Evolutionary conservation across 208 protist genomes (phyloP).

Genomic region (Trypanosoma conorhini): DNA sequence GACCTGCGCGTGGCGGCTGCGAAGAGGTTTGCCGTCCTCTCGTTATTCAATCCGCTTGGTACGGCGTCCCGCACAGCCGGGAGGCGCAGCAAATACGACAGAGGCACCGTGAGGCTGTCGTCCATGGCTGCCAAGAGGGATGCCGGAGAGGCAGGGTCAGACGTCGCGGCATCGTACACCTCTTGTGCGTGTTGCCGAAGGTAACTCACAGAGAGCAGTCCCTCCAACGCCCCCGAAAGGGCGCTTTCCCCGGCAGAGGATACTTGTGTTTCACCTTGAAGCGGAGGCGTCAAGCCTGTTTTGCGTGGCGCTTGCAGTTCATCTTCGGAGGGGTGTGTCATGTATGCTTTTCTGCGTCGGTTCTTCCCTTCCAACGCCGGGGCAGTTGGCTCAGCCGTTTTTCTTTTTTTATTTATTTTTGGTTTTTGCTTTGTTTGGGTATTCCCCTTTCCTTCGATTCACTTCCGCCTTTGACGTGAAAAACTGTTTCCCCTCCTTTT

Average conservation of each 20-base stretch:
- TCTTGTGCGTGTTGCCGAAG: constrained; percentile 9
- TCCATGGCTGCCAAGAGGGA: constrained; percentile 13
- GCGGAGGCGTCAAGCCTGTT: background rate
- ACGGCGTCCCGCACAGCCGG: background rate
- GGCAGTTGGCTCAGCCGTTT: too few species aligned
- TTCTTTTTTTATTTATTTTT: too few species aligned
- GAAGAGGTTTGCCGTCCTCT: background rate
- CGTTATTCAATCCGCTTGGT: background rate
- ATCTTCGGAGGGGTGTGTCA: background rate
- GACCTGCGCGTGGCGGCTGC: constrained; percentile 2
- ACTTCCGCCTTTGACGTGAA: too few species aligned
- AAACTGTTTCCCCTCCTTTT: constrained; percentile 2
- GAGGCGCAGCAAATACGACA: constrained; percentile 8
- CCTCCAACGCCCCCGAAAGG: background rate
- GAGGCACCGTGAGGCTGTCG: constrained; percentile 2
- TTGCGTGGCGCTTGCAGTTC: background rate
- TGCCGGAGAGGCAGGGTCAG: constrained; percentile 7
- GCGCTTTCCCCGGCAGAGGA: background rate
- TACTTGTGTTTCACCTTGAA: background rate
- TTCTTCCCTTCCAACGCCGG: background rate
- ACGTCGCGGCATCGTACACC: background rate
- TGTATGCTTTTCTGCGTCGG: background rate
- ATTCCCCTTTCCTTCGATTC: background rate
- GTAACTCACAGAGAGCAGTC: background rate
- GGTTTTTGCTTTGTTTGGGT: background rate